Conservation (phyloP, 2,329 filamentous ascomycete species). For the Colletotrichum sp. region DNA sequence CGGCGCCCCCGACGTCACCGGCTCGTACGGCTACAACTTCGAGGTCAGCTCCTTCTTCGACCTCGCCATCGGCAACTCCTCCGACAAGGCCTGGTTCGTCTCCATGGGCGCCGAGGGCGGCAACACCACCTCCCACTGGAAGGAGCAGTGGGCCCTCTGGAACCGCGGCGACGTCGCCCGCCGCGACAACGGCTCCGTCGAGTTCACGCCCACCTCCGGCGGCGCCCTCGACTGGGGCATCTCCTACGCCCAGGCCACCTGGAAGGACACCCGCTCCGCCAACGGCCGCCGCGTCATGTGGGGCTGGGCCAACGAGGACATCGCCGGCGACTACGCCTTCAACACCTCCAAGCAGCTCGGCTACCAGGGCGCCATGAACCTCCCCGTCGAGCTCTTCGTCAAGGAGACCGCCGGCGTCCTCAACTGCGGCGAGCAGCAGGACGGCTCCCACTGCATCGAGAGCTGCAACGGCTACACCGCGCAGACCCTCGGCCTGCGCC, state of each 20-base stretch:
- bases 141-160: constrained; percentile 22
- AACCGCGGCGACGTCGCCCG: constrained; percentile 19
- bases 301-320: constrained; percentile 22
- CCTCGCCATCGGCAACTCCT: constrained; percentile 11
- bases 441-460: constrained; percentile 17
- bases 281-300: constrained; percentile 17
- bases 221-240: constrained; percentile 23
- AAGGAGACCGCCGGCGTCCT: constrained; percentile 18
- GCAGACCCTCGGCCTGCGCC: constrained; percentile 20
- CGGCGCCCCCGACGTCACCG: constrained; percentile 18
- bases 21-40: constrained; percentile 23
- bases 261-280: constrained; percentile 9
- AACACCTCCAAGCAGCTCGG: constrained; percentile 17
- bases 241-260: constrained; percentile 21
- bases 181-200: constrained; percentile 21
- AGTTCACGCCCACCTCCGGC: constrained; percentile 16
- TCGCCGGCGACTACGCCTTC: not conserved
- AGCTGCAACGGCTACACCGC: constrained; percentile 7
- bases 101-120: constrained; percentile 19
- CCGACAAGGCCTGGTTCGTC: constrained; percentile 22
- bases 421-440: constrained; percentile 17
- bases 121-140: constrained; percentile 22
- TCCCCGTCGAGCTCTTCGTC: constrained; percentile 21
- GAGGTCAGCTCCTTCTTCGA: constrained; percentile 22
- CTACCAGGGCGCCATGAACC: constrained; percentile 20